These are phyloP conservation scores for Amanita exitialis DNA, from an alignment of 768 basidiomycete genomes.

Conservation along the genomic window DNA sequence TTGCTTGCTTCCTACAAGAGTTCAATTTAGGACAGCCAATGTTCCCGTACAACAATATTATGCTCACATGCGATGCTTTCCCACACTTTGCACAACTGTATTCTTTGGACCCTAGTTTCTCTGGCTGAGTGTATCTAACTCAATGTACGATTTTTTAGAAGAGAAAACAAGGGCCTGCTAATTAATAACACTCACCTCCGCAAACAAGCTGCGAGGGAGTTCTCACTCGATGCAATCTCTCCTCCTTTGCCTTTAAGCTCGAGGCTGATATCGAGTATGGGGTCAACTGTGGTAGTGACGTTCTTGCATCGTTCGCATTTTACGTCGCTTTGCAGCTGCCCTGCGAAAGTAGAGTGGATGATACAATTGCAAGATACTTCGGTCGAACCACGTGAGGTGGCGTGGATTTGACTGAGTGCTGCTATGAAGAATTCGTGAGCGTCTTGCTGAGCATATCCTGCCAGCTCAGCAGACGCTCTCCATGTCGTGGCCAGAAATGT, in stretches of 20 bases:
- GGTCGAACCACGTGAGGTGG: slow-evolving; percentile 62
- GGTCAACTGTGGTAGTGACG: slow-evolving; percentile 72
- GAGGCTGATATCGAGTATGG: slow-evolving; percentile 85
- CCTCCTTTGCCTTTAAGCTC: slow-evolving; percentile 43
- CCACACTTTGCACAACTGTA: slow-evolving; percentile 81
- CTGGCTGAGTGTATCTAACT: slow-evolving; percentile 78
- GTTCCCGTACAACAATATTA: not conserved
- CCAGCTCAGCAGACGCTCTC: slow-evolving; percentile 70
- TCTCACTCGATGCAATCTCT: slow-evolving; percentile 34
- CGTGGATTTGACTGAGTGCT: slow-evolving; percentile 81
- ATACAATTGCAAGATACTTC: slow-evolving; percentile 82
- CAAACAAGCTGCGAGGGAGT: slow-evolving; percentile 69
- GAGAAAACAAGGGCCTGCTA: not conserved
- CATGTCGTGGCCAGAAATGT: slow-evolving; percentile 80
- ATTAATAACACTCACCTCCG: slow-evolving; percentile 38
- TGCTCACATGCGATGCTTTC: slow-evolving; percentile 51
- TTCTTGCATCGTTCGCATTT: slow-evolving; percentile 80
- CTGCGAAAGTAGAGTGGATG: slow-evolving; percentile 84
- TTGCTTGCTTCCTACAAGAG: slow-evolving; percentile 63
- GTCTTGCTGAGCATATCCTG: slow-evolving; percentile 92
- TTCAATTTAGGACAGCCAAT: slow-evolving; percentile 2
- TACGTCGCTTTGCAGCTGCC: slow-evolving; percentile 81
- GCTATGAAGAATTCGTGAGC: slow-evolving; percentile 85
- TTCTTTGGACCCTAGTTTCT: slow-evolving; percentile 73
- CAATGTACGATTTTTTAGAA: slow-evolving; percentile 23